phyloP scores from a whole-genome alignment of 2,329 filamentous ascomycete genomes.

The Penicillium sp. region DNA sequence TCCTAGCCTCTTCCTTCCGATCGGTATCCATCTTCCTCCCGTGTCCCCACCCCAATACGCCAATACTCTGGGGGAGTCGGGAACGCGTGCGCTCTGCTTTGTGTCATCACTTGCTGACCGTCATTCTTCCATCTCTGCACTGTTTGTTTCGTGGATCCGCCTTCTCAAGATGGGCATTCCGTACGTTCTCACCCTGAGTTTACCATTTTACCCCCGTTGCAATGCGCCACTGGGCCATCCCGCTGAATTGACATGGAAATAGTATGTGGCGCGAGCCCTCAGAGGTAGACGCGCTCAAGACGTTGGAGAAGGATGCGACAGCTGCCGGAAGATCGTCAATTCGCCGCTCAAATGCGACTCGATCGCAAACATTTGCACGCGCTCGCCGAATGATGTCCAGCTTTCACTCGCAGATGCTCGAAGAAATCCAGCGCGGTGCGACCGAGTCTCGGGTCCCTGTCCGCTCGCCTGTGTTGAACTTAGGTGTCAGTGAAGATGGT shows the following conservation, averaged over 20 bases:
- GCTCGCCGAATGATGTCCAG: conserved; percentile 25
- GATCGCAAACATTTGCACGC: conserved; percentile 23
- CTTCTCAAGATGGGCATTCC: conserved; percentile 35
- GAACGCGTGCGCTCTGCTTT: conserved; percentile 1
- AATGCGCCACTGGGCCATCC: conserved; percentile 12
- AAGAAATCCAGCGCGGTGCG: conserved; percentile 29
- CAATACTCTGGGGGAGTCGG: conserved; percentile 4
- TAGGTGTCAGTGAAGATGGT: conserved; percentile 24
- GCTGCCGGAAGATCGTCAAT: conserved; percentile 53
- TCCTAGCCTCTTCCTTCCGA: conserved; percentile 15
- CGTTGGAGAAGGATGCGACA: conserved; percentile 48
- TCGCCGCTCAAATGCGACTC: conserved; percentile 45
- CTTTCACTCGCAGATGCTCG: conserved; percentile 24
- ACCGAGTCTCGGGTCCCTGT: conserved; percentile 17
- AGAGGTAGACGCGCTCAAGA: conserved; percentile 37
- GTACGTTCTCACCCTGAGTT: conserved; percentile 28
- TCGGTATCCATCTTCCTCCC: conserved; percentile 17
- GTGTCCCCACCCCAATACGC: conserved; percentile 8
- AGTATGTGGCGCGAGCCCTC: conserved; percentile 51
- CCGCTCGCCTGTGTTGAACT: conserved; percentile 24
- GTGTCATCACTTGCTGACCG: conserved; percentile 5
- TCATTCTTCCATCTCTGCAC: conserved; percentile 9
- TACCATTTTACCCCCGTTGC: conserved; percentile 5
- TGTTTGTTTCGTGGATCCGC: conserved; percentile 2
- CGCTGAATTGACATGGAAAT: conserved; percentile 29